Conservation (phyloP, 768 basidiomycete species). For the Mycena albidolilacea region DNA sequence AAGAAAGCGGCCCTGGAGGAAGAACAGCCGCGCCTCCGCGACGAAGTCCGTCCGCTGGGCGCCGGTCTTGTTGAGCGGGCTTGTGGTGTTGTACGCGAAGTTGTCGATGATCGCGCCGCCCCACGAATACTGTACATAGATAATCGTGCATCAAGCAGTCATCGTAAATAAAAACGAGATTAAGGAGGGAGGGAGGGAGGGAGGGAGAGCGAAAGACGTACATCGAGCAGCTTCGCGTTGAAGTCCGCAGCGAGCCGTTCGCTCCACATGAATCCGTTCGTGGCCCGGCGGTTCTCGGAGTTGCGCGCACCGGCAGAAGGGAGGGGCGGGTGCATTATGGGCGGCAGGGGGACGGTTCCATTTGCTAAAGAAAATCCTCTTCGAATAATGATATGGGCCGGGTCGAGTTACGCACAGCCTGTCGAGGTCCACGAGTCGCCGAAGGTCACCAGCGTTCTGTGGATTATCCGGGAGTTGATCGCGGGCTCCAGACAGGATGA, state of each 20-base stretch:
- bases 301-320: slow-evolving; percentile 50
- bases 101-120: slow-evolving; percentile 53
- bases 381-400: not conserved
- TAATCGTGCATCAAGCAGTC: not conserved
- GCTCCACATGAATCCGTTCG: slow-evolving; percentile 52
- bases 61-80: slow-evolving; percentile 45
- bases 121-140: slow-evolving; percentile 47
- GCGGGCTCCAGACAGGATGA: not conserved
- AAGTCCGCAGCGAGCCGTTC: slow-evolving; percentile 48
- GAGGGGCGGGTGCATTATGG: slow-evolving; percentile 49
- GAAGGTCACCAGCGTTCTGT: slow-evolving; percentile 48
- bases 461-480: not conserved
- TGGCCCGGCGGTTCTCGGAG: slow-evolving; percentile 48
- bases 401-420: slow-evolving; percentile 37
- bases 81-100: slow-evolving; percentile 52
- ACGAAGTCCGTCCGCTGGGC: slow-evolving; percentile 48
- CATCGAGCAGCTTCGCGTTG: slow-evolving; percentile 50
- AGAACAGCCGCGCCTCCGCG: slow-evolving; percentile 46
- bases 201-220: slow-evolving; percentile 20
- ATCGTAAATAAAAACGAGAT: no score
- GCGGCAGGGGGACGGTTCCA: slow-evolving; percentile 50
- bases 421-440: slow-evolving; percentile 53
- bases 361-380: slow-evolving; percentile 42
- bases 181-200: not conserved
- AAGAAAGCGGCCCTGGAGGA: slow-evolving; percentile 48